Conservation (phyloP, 768 basidiomycete genomes). For the Trametes cubensis region DNA sequence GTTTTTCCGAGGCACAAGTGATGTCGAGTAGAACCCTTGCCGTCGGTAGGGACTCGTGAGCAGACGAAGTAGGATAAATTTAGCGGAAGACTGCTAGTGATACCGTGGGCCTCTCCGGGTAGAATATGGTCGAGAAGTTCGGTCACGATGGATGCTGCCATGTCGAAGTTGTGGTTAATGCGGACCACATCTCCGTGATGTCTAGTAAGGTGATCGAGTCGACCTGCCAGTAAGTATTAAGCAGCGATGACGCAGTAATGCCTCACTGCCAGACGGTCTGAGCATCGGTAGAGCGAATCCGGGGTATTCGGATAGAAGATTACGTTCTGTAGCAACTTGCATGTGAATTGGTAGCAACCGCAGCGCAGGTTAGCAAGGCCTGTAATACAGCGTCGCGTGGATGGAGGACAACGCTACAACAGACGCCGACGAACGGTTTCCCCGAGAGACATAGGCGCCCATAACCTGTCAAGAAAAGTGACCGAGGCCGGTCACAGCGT, state of each 20-base stretch:
- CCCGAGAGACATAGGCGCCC: conserved; percentile 12
- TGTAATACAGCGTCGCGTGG: neutral
- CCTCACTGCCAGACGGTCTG: too few species aligned
- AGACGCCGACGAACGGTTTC: neutral
- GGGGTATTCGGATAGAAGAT: conserved; percentile 8
- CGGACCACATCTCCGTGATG: too few species aligned
- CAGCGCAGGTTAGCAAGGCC: neutral
- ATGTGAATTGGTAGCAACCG: conserved; percentile 5
- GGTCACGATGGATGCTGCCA: too few species aligned
- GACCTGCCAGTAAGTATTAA: too few species aligned
- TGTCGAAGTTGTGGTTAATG: too few species aligned
- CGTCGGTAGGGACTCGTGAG: conserved; percentile 12
- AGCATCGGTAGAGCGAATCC: neutral
- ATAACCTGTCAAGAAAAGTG: neutral
- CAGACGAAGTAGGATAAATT: neutral
- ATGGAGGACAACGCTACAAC: neutral
- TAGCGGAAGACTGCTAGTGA: neutral
- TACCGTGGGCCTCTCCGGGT: neutral
- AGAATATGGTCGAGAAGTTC: neutral
- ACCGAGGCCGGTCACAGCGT: neutral
- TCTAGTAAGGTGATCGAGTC: too few species aligned
- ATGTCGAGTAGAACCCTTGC: neutral
- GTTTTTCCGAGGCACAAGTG: conserved; percentile 14
- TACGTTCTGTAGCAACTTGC: neutral
- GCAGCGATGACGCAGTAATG: too few species aligned